A percentile compares a stretch with the other conserved stretches of the same genome.
Evolutionary conservation across 2,329 filamentous ascomycete genomes (phyloP).

Genomic region (Fusarium mangiferae): DNA sequence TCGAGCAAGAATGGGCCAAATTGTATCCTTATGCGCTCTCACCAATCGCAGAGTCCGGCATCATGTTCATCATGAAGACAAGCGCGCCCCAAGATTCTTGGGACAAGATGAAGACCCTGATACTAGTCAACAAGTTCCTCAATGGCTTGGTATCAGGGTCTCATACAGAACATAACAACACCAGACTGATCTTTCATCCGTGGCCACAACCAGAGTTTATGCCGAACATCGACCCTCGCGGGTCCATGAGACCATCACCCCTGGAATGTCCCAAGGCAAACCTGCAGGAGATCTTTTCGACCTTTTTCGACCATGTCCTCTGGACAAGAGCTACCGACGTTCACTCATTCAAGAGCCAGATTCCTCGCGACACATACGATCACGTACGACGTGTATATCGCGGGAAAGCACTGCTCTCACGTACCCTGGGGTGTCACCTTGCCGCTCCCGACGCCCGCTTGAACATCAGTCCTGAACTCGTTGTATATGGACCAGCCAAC

Average conservation of each 20-base stretch:
- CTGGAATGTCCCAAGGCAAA: not conserved
- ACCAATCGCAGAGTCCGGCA: not conserved
- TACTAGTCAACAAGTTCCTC: conserved; percentile 3
- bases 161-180: not conserved
- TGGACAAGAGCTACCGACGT: not conserved
- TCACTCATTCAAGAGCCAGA: not conserved
- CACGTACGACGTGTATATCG: not conserved
- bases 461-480: not conserved
- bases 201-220: not conserved
- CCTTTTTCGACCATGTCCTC: not conserved
- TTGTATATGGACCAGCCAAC: not conserved
- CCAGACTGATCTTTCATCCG: not conserved
- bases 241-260: not conserved
- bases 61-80: not conserved
- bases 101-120: not conserved
- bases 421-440: not conserved
- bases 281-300: not conserved
- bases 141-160: not conserved
- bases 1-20: not conserved
- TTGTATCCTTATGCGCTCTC: not conserved
- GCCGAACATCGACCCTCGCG: not conserved
- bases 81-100: not conserved
- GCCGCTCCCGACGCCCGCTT: not conserved
- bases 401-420: not conserved
- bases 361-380: not conserved